phyloP scores from a whole-genome alignment of 805 yeast genomes.

The Yamadazyma akitaensis region DNA sequence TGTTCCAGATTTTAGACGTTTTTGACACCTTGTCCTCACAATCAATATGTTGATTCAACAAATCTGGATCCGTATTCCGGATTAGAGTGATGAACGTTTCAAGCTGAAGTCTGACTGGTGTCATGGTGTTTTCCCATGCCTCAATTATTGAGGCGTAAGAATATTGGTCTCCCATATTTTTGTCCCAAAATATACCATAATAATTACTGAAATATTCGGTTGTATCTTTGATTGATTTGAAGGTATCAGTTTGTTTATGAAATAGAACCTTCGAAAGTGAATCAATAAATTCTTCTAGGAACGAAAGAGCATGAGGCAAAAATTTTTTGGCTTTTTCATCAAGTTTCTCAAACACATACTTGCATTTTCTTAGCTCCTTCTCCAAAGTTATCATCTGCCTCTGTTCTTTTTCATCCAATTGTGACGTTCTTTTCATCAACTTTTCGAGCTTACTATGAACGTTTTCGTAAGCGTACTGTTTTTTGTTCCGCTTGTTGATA shows the following conservation, averaged over 20 bases:
- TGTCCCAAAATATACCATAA: slow-evolving; percentile 21
- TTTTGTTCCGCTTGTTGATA: slow-evolving; percentile 43
- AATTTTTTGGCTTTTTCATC: slow-evolving; percentile 39
- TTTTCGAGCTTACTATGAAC: slow-evolving; percentile 36
- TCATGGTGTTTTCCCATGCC: slow-evolving; percentile 36
- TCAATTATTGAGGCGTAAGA: slow-evolving; percentile 32
- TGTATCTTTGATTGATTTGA: slow-evolving; percentile 21
- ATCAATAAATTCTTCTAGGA: slow-evolving; percentile 49
- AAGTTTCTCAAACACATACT: slow-evolving; percentile 28
- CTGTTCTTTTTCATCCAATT: slow-evolving; percentile 38
- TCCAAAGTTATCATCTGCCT: slow-evolving; percentile 30
- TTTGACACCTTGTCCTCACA: slow-evolving; percentile 26
- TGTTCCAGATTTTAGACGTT: slow-evolving; percentile 27
- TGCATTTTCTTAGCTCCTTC: slow-evolving; percentile 26
- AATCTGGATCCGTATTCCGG: slow-evolving; percentile 34
- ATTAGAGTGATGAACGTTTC: slow-evolving; percentile 31
- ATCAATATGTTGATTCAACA: slow-evolving; percentile 34
- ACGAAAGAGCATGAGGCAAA: slow-evolving; percentile 45
- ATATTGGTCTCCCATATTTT: slow-evolving; percentile 2
- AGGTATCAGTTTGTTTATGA: slow-evolving; percentile 36
- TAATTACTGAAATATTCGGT: slow-evolving; percentile 21
- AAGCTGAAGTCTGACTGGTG: slow-evolving; percentile 36
- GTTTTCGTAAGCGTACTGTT: slow-evolving; percentile 41
- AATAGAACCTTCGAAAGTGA: slow-evolving; percentile 37
- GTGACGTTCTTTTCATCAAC: slow-evolving; percentile 27